Base-by-base conservation (phyloP, 2,329 filamentous ascomycete species). In the Triangularia setosa region DNA sequence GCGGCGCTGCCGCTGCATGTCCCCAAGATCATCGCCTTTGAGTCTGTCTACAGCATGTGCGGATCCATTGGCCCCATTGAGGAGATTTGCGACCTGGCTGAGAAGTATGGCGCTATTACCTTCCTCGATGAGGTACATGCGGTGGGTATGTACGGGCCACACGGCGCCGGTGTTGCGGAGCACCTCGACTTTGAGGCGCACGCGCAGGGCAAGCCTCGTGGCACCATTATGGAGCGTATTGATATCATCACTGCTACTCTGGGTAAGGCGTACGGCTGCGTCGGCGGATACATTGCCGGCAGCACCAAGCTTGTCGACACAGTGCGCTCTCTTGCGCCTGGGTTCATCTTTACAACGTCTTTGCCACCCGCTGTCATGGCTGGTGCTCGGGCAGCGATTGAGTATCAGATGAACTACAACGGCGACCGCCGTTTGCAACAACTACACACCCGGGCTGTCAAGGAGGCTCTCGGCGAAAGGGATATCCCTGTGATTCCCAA, bases 31-130 rank as follows among this genome's bases (percentile, higher is more conserved):
- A 99, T 99, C 69, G 95, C 95, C 2, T 99, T 98, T 69, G 95
- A 99, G 80, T 97, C 93, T 28, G 95, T 99, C 3, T 99, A 99
- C 81, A 97, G 93, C 81, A 99, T 99, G 95, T 99, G 95, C 75
- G 95, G 95, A 68, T 97, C 93, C 16, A 92, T 99, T 75, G 95
- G 93, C 0, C 95, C 95, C 0, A 99, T 99, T 71, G 92, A 93
- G 79, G 90, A 90, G 74, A 98, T 99, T 67, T 98, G 94, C 76
- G 93, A 99, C 75, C 81, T 99, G 61, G 94, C 95, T 9, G 93
- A 98, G 68, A 97, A 97, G 81, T 99, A 99, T 76, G 95, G 95
- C 65, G 95, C 95, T 44, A 88, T 99, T 69, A 99, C 95, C 72
- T 99, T 99, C 78, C 83, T 97, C 75, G 95, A 99, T 75, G 95